Evolutionary conservation across 2,329 filamentous ascomycete species (phyloP).

Genomic region (Scedosporium dehoogii): DNA sequence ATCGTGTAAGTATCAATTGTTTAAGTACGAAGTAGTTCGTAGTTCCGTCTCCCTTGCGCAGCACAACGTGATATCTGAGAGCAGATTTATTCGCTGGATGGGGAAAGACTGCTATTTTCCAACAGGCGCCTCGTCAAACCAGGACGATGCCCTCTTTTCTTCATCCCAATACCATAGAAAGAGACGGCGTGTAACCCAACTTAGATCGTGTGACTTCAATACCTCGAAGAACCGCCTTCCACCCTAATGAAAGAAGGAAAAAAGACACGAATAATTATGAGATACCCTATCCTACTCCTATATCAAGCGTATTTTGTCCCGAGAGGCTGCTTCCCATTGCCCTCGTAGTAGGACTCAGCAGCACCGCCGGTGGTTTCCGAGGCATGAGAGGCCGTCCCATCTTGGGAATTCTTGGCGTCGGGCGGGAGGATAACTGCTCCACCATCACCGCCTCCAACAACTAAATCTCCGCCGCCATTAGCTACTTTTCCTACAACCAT

Average conservation of each 20-base stretch:
- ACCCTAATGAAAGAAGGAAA: not conserved
- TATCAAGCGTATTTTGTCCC: constrained; percentile 1
- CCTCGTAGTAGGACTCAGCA: constrained; percentile 6
- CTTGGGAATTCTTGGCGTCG: constrained; percentile 15
- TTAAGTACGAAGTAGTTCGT: too few relatives aligned
- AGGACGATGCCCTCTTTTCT: too few relatives aligned
- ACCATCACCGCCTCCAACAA: constrained; percentile 54
- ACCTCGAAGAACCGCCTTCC: too few relatives aligned
- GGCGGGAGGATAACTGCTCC: constrained; percentile 15
- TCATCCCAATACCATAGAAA: constrained; percentile 5
- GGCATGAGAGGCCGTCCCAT: constrained; percentile 16
- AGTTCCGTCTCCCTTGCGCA: too few relatives aligned
- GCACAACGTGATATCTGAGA: too few relatives aligned
- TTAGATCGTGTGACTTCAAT: too few relatives aligned
- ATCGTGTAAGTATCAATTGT: not conserved
- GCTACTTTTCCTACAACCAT: constrained; percentile 82
- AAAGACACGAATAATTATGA: not conserved
- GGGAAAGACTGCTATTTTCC: too few relatives aligned
- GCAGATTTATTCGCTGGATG: too few relatives aligned
- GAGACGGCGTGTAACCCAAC: too few relatives aligned
- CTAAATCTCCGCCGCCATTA: constrained; percentile 62
- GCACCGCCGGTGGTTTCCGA: not conserved
- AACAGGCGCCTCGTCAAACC: too few relatives aligned
- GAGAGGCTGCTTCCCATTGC: constrained; percentile 21
- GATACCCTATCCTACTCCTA: not conserved